Evolutionary conservation across 805 yeast genomes (phyloP).

Genomic region (Dipodascus albidus): DNA sequence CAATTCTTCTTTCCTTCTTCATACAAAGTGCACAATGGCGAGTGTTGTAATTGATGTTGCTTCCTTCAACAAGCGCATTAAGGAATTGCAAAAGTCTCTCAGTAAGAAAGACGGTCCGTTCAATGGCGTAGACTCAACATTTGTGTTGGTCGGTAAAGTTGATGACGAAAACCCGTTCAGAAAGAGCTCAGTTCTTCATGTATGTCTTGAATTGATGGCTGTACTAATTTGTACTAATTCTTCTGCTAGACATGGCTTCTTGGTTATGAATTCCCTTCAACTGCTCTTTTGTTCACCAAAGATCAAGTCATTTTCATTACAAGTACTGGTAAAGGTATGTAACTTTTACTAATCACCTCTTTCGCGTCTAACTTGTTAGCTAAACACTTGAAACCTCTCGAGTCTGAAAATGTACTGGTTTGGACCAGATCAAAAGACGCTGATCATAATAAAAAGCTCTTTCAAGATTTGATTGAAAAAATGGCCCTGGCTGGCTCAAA

Average conservation of each 20-base stretch:
- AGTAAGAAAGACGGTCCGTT: slow-evolving; percentile 16
- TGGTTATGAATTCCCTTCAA: slow-evolving; percentile 94
- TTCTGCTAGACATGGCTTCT: slow-evolving; percentile 55
- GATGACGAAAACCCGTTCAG: slow-evolving; percentile 85
- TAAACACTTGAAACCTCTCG: slow-evolving; percentile 56
- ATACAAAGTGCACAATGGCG: slow-evolving; percentile 2
- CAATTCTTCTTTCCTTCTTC: not conserved
- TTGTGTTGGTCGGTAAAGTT: slow-evolving; percentile 72
- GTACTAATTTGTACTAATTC: not conserved
- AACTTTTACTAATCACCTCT: not conserved
- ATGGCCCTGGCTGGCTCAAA: slow-evolving; percentile 28
- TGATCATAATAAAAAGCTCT: slow-evolving; percentile 58
- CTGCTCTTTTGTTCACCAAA: slow-evolving; percentile 54
- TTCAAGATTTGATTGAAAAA: slow-evolving; percentile 40
- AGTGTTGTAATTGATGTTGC: slow-evolving; percentile 19
- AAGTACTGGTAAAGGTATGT: slow-evolving; percentile 50
- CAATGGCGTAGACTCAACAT: slow-evolving; percentile 36
- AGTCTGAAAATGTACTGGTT: slow-evolving; percentile 37
- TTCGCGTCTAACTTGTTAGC: slow-evolving; percentile 29
- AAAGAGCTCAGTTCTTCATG: slow-evolving; percentile 72
- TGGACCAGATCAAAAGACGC: slow-evolving; percentile 75
- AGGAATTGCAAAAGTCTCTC: slow-evolving; percentile 18
- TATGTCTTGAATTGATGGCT: slow-evolving; percentile 8
- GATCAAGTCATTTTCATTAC: slow-evolving; percentile 58
- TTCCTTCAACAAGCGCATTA: slow-evolving; percentile 24